These are phyloP conservation scores for Thamnidium elegans DNA, from an alignment of 192 early-diverging fungal species.

Conservation along the genomic window DNA sequence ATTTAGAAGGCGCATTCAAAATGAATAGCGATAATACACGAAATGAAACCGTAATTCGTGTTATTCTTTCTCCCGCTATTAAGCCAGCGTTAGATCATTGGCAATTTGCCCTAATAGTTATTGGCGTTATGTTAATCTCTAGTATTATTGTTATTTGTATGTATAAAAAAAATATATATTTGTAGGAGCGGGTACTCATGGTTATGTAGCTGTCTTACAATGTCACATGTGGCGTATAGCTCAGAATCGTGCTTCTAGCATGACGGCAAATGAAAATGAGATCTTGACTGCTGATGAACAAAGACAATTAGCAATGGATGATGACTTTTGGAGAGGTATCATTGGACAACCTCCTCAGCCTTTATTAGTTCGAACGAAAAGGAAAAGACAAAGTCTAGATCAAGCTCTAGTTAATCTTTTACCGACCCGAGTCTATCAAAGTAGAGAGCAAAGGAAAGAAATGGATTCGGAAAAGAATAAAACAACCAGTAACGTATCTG, in stretches of 20 bases:
- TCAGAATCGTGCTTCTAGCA: background rate
- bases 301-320: slow-evolving; percentile 4
- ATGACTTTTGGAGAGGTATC: slow-evolving; percentile 2
- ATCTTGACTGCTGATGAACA: background rate
- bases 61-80: too few relatives aligned
- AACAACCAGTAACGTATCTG: too few relatives aligned
- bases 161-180: background rate
- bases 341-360: background rate
- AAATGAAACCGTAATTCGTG: too few relatives aligned
- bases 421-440: background rate
- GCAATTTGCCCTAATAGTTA: background rate
- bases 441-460: too few relatives aligned
- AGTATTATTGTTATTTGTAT: slow-evolving; percentile 7
- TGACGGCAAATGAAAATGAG: background rate
- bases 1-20: too few relatives aligned
- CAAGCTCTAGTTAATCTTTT: background rate
- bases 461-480: too few relatives aligned
- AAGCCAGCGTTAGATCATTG: too few relatives aligned
- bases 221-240: slow-evolving; percentile 3
- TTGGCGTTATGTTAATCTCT: slow-evolving; percentile 9
- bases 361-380: background rate
- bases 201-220: slow-evolving; percentile 2
- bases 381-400: background rate
- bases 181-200: background rate
- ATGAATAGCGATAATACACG: too few relatives aligned